Evolutionary conservation across 148 eudicot genomes (phyloP), one percentile per base, ranked within the genome.

Genomic region (Chenopodium album): DNA sequence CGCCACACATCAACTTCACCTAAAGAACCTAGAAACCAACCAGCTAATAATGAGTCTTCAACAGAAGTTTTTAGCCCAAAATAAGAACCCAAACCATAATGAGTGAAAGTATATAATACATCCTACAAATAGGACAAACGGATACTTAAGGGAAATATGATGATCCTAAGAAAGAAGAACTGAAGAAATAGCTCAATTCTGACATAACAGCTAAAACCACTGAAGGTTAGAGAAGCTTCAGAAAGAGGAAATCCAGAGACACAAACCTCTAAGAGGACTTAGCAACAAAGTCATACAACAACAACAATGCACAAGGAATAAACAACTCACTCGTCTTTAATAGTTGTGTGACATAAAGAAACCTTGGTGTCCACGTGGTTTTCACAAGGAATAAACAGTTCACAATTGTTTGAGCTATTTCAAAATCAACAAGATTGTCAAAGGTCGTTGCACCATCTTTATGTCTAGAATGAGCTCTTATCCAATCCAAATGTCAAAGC

Each of bases 271-370:
- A 75, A 47, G 90, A 90, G 44, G 91, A 90, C n/a, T 76, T 83
- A 37, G 78, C 82, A 48, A 66, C 84, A 80, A 86, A 85, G 63
- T 77, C 89, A 62, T 89, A 82, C 78, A 80, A 94, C 17, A 95
- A 96, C 85, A 92, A 90, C 83, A 96, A 96, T 83, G 76, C 86
- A n/a, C 99, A 96, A 80, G 85, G 88, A 13, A 71, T 95, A 82
- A 93, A 95, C 71, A 95, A 95, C 88, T 92, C 94, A 29, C 89
- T 34, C 4, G 37, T 34, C 37, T 46, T 46, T 4, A 60, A 17
- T 0, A 16, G 3, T 4, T 93, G 32, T 2, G 79, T 90, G 22
- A 76, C 84, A 16, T 90, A 90, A 78, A 80, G 82, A 75, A 85
- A 85, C 82, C 98, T 97, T 2, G 98, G 98, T 41, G 92, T 91